phyloP scores from a whole-genome alignment of 768 basidiomycete species.

The Boletus rufocinnamomeus region DNA sequence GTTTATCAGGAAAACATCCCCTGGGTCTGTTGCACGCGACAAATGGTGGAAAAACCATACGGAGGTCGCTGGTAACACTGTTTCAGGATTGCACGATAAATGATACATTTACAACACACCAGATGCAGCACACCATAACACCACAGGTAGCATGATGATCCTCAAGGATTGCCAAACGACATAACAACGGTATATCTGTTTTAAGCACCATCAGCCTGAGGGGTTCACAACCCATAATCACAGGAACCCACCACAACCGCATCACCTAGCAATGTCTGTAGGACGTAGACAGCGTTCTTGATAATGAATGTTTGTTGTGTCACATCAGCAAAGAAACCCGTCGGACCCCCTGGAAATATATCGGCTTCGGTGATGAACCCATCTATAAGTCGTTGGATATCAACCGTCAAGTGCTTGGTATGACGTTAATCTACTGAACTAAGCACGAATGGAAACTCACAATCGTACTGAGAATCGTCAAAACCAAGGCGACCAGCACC shows the following conservation, averaged over 20 bases:
- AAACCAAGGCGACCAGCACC: constrained; percentile 23
- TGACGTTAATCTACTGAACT: neutral
- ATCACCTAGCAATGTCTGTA: constrained; percentile 29
- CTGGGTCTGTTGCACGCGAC: neutral
- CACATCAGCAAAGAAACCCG: constrained; percentile 31
- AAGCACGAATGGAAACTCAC: constrained; percentile 1
- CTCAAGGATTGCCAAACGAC: constrained; percentile 19
- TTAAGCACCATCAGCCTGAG: neutral
- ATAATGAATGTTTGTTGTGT: constrained; percentile 33
- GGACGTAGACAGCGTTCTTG: constrained; percentile 29
- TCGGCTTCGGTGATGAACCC: constrained; percentile 29
- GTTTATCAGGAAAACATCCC: neutral
- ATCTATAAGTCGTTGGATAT: constrained; percentile 26
- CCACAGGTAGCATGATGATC: constrained; percentile 15
- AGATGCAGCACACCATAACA: constrained; percentile 21
- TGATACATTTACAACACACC: constrained; percentile 12
- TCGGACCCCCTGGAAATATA: constrained; percentile 27
- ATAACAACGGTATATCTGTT: constrained; percentile 29
- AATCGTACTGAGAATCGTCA: constrained; percentile 26
- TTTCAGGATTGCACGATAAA: neutral
- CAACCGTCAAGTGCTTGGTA: constrained; percentile 26
- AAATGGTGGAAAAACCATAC: constrained; percentile 10
- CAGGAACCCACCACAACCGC: constrained; percentile 15
- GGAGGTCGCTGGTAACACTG: constrained; percentile 11
- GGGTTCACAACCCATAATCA: neutral